Evolutionary conservation across 352 stramenopile genomes (phyloP).

Genomic region (Phytopythium cucurbitacearum): DNA sequence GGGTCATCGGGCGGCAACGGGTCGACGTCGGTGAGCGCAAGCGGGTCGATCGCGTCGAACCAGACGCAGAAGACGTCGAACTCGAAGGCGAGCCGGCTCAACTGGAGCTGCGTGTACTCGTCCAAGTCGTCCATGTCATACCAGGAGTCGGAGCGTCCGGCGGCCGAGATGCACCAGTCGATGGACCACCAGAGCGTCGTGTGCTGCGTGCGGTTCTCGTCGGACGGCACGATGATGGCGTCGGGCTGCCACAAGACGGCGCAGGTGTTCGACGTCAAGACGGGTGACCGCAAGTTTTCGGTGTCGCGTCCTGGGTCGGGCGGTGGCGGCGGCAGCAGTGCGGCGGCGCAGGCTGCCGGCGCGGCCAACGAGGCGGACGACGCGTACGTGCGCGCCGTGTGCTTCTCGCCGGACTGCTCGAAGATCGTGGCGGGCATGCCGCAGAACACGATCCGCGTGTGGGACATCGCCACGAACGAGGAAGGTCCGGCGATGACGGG

Average conservation of each 20-base stretch:
- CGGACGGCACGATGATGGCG: constrained; percentile 82
- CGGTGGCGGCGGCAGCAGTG: constrained; percentile 25
- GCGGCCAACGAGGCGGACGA: constrained; percentile 68
- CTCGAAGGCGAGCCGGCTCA: constrained; percentile 77
- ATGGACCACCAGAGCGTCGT: constrained; percentile 89
- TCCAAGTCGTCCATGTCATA: constrained; percentile 64
- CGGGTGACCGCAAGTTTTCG: constrained; percentile 76
- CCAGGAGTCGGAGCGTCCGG: constrained; percentile 74
- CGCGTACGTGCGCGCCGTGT: constrained; percentile 80
- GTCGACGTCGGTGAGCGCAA: constrained; percentile 11
- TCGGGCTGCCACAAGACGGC: constrained; percentile 85
- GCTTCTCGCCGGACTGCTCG: constrained; percentile 80
- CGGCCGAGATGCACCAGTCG: constrained; percentile 82
- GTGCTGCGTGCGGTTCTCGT: constrained; percentile 82
- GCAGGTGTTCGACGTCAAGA: constrained; percentile 85
- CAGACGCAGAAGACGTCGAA: constrained; percentile 70
- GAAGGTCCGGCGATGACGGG: constrained; percentile 77
- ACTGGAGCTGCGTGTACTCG: constrained; percentile 85
- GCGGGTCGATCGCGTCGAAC: constrained; percentile 34
- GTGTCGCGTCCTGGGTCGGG: constrained; percentile 62
- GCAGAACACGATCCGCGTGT: constrained; percentile 85
- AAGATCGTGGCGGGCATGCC: constrained; percentile 87
- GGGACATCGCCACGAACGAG: constrained; percentile 85
- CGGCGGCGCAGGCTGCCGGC: constrained; percentile 33
- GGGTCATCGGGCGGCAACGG: constrained; percentile 14